These are phyloP conservation scores for Brasilioporus rufonigricans DNA, from an alignment of 768 basidiomycete genomes.

Conservation along the genomic window DNA sequence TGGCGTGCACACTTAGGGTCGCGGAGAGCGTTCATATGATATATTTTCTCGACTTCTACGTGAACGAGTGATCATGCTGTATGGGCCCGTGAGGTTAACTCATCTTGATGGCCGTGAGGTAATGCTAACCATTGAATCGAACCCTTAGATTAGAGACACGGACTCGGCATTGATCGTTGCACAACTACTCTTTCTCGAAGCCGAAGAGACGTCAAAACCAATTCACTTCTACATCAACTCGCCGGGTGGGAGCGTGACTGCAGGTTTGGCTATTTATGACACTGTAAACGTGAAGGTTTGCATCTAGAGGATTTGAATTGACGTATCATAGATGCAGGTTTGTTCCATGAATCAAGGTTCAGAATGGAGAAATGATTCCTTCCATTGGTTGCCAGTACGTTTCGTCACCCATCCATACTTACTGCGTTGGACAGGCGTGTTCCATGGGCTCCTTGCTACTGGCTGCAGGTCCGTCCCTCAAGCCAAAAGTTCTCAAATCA, in stretches of 20 bases:
- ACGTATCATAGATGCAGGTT: conserved; percentile 67
- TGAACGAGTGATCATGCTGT: conserved; percentile 94
- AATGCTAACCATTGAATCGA: conserved; percentile 11
- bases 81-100: conserved; percentile 70
- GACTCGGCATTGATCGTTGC: conserved; percentile 87
- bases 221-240: conserved; percentile 98
- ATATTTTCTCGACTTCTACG: conserved; percentile 92
- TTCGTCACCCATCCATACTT: conserved; percentile 92
- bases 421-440: conserved; percentile 92
- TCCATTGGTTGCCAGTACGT: conserved; percentile 61
- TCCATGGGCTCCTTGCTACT: conserved; percentile 95
- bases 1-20: conserved; percentile 46
- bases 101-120: conserved; percentile 6
- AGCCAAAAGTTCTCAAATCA: conserved; percentile 6
- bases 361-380: conserved; percentile 24
- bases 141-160: conserved; percentile 77
- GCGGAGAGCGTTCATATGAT: conserved; percentile 90
- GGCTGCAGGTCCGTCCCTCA: conserved; percentile 57
- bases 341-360: conserved; percentile 11
- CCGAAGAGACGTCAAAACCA: conserved; percentile 90
- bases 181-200: conserved; percentile 93
- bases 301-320: conserved; percentile 10
- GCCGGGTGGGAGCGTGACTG: conserved; percentile 94
- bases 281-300: conserved; percentile 57
- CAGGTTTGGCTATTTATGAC: conserved; percentile 96